Percentiles rank a stretch among this genome's conserved stretches.
These are phyloP conservation scores for Cercophora newfieldiana DNA, from an alignment of 495 filamentous ascomycete species.

Conservation along the genomic window DNA sequence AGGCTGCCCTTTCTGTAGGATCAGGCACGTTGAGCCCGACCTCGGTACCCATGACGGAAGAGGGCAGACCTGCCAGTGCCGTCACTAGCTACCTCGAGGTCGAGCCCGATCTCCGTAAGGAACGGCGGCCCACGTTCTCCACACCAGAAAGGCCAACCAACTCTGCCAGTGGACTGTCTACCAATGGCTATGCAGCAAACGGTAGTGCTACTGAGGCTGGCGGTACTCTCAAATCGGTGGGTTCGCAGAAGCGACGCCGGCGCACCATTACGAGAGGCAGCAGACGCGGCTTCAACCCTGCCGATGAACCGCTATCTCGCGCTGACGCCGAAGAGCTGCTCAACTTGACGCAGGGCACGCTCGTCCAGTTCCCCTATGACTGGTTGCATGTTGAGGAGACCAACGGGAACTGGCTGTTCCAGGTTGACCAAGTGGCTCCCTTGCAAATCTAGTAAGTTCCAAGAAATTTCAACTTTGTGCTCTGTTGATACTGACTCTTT, in stretches of 20 bases:
- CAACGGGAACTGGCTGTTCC: constrained; percentile 95
- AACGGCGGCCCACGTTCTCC: constrained; percentile 48
- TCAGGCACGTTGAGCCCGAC: constrained; percentile 22
- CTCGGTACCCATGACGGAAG: constrained; percentile 3
- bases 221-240: constrained; percentile 21
- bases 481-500: constrained; percentile 7
- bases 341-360: constrained; percentile 78
- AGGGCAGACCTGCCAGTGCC: background rate
- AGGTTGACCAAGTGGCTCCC: constrained; percentile 91
- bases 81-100: constrained; percentile 16
- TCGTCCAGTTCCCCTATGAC: constrained; percentile 92
- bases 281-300: constrained; percentile 64
- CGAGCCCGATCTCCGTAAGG: constrained; percentile 34
- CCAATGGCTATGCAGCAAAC: constrained; percentile 13
- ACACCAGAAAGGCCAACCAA: constrained; percentile 41
- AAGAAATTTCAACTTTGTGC: too few relatives aligned
- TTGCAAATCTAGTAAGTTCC: constrained; percentile 98
- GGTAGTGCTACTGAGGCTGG: constrained; percentile 12
- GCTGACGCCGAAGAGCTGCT: constrained; percentile 79
- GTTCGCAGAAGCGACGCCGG: constrained; percentile 54
- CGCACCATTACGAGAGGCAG: constrained; percentile 76
- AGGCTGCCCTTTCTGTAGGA: constrained; percentile 23
- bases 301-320: constrained; percentile 65
- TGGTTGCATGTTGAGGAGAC: constrained; percentile 90
- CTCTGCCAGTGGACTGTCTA: constrained; percentile 27